Conservation (phyloP, 1,284 basidiomycete genomes). For the Ustilago shanxiensis region DNA sequence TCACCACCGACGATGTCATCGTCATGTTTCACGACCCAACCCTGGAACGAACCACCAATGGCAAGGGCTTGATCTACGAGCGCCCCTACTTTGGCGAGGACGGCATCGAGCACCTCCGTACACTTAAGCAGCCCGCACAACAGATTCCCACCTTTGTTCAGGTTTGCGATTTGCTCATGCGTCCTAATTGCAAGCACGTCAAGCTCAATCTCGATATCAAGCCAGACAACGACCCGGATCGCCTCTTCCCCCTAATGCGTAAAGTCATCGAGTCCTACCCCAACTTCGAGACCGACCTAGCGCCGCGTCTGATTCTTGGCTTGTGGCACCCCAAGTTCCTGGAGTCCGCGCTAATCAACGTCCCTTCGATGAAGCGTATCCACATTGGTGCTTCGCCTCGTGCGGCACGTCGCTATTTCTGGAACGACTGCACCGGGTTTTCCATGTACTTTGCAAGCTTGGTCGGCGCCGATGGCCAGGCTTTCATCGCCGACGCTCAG, state of each 20-base stretch:
- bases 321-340: slow-evolving; percentile 88
- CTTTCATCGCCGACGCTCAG: slow-evolving; percentile 84
- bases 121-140: slow-evolving; percentile 80
- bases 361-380: slow-evolving; percentile 86
- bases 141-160: slow-evolving; percentile 68
- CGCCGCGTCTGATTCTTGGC: slow-evolving; percentile 88
- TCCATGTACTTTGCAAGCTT: slow-evolving; percentile 84
- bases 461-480: slow-evolving; percentile 77
- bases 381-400: slow-evolving; percentile 80
- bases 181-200: slow-evolving; percentile 65
- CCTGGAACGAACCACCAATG: slow-evolving; percentile 74
- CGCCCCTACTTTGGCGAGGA: slow-evolving; percentile 72
- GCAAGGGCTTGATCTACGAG: slow-evolving; percentile 73
- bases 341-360: slow-evolving; percentile 78
- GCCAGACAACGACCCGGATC: slow-evolving; percentile 88
- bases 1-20: slow-evolving; percentile 88
- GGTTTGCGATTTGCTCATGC: slow-evolving; percentile 66
- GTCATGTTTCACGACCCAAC: slow-evolving; percentile 95
- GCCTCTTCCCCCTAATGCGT: slow-evolving; percentile 88
- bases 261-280: slow-evolving; percentile 78
- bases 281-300: slow-evolving; percentile 83
- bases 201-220: slow-evolving; percentile 82
- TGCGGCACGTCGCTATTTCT: slow-evolving; percentile 88
- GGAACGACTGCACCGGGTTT: slow-evolving; percentile 88
- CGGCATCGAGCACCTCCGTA: slow-evolving; percentile 86